Percentiles rank a stretch among this genome's conserved stretches.
phyloP scores from a whole-genome alignment of 768 basidiomycete species.

The Trametopsis cervina region DNA sequence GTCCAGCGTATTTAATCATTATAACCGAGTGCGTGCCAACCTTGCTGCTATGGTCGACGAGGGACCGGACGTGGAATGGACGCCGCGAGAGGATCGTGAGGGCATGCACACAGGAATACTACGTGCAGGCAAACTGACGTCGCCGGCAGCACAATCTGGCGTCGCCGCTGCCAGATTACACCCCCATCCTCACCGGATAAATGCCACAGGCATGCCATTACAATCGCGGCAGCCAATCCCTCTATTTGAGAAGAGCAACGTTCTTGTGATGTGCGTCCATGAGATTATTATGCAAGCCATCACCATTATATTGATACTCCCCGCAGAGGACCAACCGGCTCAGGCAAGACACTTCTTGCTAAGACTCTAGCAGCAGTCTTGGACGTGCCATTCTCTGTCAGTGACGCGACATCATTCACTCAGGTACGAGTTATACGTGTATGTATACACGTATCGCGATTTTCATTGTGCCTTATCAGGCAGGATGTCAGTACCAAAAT shows the following conservation, averaged over 20 bases:
- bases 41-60: slow-evolving; percentile 41
- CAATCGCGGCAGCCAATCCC: slow-evolving; percentile 40
- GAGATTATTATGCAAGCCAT: slow-evolving; percentile 5
- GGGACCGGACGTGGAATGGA: slow-evolving; percentile 23
- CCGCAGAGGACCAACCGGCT: slow-evolving; percentile 75
- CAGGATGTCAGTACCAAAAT: slow-evolving; percentile 55
- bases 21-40: slow-evolving; percentile 79
- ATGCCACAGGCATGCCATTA: slow-evolving; percentile 21
- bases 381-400: slow-evolving; percentile 91
- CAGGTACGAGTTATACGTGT: slow-evolving; percentile 42
- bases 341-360: slow-evolving; percentile 88
- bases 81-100: slow-evolving; percentile 24
- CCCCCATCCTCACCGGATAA: slow-evolving; percentile 44
- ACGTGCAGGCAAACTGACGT: neutral
- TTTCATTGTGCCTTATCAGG: slow-evolving; percentile 31
- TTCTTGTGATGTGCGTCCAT: slow-evolving; percentile 83
- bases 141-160: slow-evolving; percentile 27
- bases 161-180: slow-evolving; percentile 54
- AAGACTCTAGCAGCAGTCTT: slow-evolving; percentile 85
- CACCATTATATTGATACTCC: neutral
- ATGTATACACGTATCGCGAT: too few species aligned
- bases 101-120: neutral
- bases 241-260: slow-evolving; percentile 92
- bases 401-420: slow-evolving; percentile 92
- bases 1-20: slow-evolving; percentile 90